These are phyloP conservation scores for Hymenoscyphus fraxineus DNA, from an alignment of 2,329 filamentous ascomycete genomes.

Conservation along the genomic window DNA sequence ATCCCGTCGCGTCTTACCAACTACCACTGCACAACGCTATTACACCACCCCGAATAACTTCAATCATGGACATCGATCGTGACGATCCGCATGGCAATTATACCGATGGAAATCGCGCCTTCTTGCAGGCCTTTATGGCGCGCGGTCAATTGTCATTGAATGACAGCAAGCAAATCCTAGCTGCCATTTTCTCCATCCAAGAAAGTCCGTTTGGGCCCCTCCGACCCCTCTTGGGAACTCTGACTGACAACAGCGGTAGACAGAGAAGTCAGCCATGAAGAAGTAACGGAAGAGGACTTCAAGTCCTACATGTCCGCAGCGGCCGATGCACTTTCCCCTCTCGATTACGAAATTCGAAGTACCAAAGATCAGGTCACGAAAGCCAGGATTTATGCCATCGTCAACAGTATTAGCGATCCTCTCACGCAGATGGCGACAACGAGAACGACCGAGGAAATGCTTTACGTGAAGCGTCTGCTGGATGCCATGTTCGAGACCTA, in stretches of 20 bases:
- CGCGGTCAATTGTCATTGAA: conserved; percentile 72
- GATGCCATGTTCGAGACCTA: conserved; percentile 89
- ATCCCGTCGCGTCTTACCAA: neutral
- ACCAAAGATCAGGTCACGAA: conserved; percentile 64
- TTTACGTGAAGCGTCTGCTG: conserved; percentile 81
- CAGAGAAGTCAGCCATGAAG: conserved; percentile 48
- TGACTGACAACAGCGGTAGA: conserved; percentile 34
- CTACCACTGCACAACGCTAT: neutral
- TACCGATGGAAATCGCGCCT: conserved; percentile 71
- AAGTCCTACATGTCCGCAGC: conserved; percentile 64
- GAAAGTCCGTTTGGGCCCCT: conserved; percentile 21
- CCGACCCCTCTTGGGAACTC: neutral
- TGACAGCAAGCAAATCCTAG: conserved; percentile 70
- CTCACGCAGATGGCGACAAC: conserved; percentile 84
- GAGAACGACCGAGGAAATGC: conserved; percentile 77
- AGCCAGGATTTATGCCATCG: conserved; percentile 72
- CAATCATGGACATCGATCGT: conserved; percentile 16
- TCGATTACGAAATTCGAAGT: conserved; percentile 85
- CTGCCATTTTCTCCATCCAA: conserved; percentile 62
- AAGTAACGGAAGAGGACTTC: conserved; percentile 67
- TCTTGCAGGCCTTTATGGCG: conserved; percentile 83
- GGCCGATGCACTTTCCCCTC: conserved; percentile 68
- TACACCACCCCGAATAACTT: neutral
- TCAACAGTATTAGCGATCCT: conserved; percentile 83
- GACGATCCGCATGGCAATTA: conserved; percentile 22